A percentile compares a stretch with the other conserved stretches of the same genome.
These are phyloP conservation scores for Prunus davidiana DNA, from an alignment of 306 rosid genomes.

Conservation along the genomic window DNA sequence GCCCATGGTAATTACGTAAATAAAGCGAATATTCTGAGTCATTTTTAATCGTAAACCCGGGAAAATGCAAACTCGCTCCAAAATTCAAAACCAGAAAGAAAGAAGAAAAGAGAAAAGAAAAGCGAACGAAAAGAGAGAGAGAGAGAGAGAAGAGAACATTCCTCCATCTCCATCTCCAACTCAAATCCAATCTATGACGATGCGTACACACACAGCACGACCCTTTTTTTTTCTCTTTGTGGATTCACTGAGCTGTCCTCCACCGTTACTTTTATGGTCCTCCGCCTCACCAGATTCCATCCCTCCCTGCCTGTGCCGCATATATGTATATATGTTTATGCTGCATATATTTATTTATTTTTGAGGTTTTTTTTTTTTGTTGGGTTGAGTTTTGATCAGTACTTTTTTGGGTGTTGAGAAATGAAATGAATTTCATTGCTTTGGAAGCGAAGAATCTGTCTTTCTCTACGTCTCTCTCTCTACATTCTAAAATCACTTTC, in stretches of 20 bases:
- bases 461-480: background rate
- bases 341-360: background rate
- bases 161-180: background rate
- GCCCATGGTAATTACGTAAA: background rate
- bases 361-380: background rate
- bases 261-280: slow-evolving; percentile 62
- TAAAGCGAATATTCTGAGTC: background rate
- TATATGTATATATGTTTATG: background rate
- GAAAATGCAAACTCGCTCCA: slow-evolving; percentile 23
- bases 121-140: background rate
- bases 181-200: slow-evolving; percentile 12
- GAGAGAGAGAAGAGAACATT: background rate
- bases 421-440: slow-evolving; percentile 42
- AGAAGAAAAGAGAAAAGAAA: slow-evolving; percentile 6
- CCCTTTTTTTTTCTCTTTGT: slow-evolving; percentile 9
- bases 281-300: slow-evolving; percentile 78
- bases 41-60: background rate
- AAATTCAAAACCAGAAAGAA: slow-evolving; percentile 2
- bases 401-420: background rate
- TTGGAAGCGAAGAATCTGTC: slow-evolving; percentile 90
- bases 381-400: background rate
- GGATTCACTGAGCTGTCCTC: slow-evolving; percentile 43
- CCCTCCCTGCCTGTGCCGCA: slow-evolving; percentile 22
- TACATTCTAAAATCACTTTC: slow-evolving; percentile 36
- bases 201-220: slow-evolving; percentile 31